Percentiles rank a stretch among this genome's conserved stretches.
Conservation (phyloP, 225 moss, liverwort and hornwort species). For the Physcomitrium patens region DNA sequence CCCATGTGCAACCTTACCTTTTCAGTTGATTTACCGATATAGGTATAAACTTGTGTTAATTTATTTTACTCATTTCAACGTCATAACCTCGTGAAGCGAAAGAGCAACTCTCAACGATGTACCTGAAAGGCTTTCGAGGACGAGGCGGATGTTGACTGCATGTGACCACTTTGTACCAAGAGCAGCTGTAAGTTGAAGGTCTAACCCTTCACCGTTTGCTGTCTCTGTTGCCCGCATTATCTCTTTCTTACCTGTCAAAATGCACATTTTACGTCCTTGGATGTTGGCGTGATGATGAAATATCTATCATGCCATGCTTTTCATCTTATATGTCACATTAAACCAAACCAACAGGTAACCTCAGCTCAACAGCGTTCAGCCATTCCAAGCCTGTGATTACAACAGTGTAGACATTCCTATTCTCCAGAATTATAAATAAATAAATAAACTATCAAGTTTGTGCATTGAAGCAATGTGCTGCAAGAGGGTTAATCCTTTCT, state of each 20-base stretch:
- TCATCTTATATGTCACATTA: background rate
- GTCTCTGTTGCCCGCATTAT: constrained; percentile 38
- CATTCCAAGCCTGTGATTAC: background rate
- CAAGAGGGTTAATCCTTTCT: background rate
- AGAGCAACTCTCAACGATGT: constrained; percentile 24
- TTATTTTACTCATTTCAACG: constrained; percentile 1
- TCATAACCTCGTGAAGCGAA: background rate
- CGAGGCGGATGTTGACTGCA: constrained; percentile 78
- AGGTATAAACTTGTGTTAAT: background rate
- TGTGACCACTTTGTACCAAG: constrained; percentile 90
- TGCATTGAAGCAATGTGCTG: background rate
- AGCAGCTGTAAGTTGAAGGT: constrained; percentile 81
- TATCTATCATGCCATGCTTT: background rate
- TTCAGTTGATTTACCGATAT: background rate
- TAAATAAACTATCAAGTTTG: background rate
- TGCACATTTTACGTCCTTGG: constrained; percentile 1
- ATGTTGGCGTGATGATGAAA: background rate
- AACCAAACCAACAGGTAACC: constrained; percentile 8
- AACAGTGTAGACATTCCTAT: background rate
- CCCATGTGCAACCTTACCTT: background rate
- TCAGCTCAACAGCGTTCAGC: constrained; percentile 17
- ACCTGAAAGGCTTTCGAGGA: constrained; percentile 73
- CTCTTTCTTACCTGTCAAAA: constrained; percentile 47
- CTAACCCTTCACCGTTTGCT: constrained; percentile 51
- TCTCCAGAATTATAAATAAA: background rate